phyloP scores from a whole-genome alignment of 495 filamentous ascomycete genomes.

The Hypoxylon perforatum region DNA sequence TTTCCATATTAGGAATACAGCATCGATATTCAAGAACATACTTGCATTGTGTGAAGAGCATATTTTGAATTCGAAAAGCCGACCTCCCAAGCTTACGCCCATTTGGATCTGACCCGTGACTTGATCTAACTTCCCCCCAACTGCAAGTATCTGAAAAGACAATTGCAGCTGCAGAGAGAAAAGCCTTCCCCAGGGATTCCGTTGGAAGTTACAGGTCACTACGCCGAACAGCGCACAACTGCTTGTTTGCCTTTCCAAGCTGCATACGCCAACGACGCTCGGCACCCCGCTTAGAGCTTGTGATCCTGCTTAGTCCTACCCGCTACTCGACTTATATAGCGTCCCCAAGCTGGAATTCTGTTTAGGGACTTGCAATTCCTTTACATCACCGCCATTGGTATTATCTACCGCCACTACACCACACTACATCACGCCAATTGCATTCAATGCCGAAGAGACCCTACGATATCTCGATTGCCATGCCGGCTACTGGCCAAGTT shows the following conservation, averaged over 20 bases:
- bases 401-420: too few relatives aligned
- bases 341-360: background rate
- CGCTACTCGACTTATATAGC: slow-evolving; percentile 18
- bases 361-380: background rate
- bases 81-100: slow-evolving; percentile 9
- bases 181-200: background rate
- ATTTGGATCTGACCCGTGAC: slow-evolving; percentile 9
- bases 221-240: slow-evolving; percentile 4
- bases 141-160: background rate
- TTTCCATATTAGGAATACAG: slow-evolving; percentile 8
- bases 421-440: background rate
- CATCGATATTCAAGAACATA: background rate
- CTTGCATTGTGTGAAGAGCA: background rate
- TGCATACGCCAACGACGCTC: slow-evolving; percentile 39
- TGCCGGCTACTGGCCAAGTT: slow-evolving; percentile 24
- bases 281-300: slow-evolving; percentile 29
- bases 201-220: slow-evolving; percentile 7
- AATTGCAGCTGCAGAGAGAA: background rate
- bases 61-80: background rate
- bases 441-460: slow-evolving; percentile 43
- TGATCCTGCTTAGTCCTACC: background rate
- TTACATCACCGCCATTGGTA: background rate
- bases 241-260: slow-evolving; percentile 25
- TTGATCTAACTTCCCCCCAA: background rate
- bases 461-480: slow-evolving; percentile 27